Conservation (phyloP, 305 asterid genomes). For the Ilex paraguariensis region DNA sequence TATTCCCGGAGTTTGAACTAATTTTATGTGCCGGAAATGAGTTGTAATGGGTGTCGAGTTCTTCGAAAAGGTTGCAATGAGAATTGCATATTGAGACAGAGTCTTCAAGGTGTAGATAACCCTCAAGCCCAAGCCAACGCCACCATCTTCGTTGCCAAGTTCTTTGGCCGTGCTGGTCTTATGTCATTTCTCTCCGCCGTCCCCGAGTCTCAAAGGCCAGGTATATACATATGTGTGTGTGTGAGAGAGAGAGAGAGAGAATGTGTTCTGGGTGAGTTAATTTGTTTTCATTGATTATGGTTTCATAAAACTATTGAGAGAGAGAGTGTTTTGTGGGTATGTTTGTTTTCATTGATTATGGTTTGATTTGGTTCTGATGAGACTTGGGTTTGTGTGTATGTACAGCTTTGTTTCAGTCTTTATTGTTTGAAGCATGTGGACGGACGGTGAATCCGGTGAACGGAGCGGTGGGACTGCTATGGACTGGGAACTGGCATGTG, state of each 20-base stretch:
- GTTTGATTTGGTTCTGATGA: no score
- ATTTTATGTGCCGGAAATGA: slow-evolving; percentile 32
- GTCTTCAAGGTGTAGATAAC: slow-evolving; percentile 39
- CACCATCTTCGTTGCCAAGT: slow-evolving; percentile 68
- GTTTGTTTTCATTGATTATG: no score
- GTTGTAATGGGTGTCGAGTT: slow-evolving; percentile 74
- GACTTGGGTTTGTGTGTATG: not conserved
- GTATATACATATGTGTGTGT: slow-evolving; percentile 13
- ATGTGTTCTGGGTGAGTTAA: no score
- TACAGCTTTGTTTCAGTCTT: slow-evolving; percentile 64
- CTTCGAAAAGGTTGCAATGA: slow-evolving; percentile 71
- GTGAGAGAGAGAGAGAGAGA: no score
- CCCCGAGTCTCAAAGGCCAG: slow-evolving; percentile 49
- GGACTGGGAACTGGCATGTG: slow-evolving; percentile 67
- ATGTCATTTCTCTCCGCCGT: slow-evolving; percentile 66
- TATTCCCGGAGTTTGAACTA: not conserved
- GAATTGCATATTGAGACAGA: slow-evolving; percentile 56
- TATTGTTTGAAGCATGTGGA: slow-evolving; percentile 68
- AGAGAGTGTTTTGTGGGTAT: no score
- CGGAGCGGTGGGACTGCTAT: slow-evolving; percentile 60
- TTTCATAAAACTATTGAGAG: no score
- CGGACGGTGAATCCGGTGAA: slow-evolving; percentile 68
- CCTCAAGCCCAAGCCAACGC: slow-evolving; percentile 71
- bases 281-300: no score
- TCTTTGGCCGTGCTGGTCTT: slow-evolving; percentile 81